Evolutionary conservation across 805 yeast genomes (phyloP).

Genomic region (Kazachstania bromeliacearum): DNA sequence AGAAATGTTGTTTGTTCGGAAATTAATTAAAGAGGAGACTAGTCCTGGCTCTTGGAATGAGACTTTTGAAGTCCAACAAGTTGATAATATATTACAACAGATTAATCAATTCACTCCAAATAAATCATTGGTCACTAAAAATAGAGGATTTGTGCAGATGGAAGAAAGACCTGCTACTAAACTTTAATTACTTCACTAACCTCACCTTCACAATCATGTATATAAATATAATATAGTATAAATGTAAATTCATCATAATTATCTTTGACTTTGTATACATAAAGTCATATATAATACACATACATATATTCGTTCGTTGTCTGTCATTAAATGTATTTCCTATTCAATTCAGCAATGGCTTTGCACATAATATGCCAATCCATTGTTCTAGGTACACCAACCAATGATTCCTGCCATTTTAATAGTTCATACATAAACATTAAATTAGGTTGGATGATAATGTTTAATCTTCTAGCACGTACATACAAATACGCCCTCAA

Average conservation of each 20-base stretch:
- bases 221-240: too few relatives aligned
- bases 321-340: conserved; percentile 41
- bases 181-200: too few relatives aligned
- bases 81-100: too few relatives aligned
- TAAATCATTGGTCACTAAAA: too few relatives aligned
- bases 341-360: conserved; percentile 69
- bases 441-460: conserved; percentile 88
- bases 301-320: too few relatives aligned
- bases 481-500: conserved; percentile 80
- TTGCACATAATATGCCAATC: conserved; percentile 87
- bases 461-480: conserved; percentile 81
- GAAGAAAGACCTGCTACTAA: conserved; percentile 6
- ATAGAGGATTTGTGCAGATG: too few relatives aligned
- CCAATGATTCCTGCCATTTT: conserved; percentile 36
- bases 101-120: too few relatives aligned
- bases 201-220: too few relatives aligned
- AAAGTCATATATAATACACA: too few relatives aligned
- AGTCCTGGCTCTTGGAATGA: conserved; percentile 4
- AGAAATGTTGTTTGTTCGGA: conserved; percentile 9
- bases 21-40: conserved; percentile 3
- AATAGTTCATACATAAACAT: conserved; percentile 85
- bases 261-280: too few relatives aligned
- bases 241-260: too few relatives aligned
- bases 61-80: too few relatives aligned
- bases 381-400: conserved; percentile 41